Evolutionary conservation across 305 asterid genomes (phyloP).

Genomic region (Striga hermonthica): DNA sequence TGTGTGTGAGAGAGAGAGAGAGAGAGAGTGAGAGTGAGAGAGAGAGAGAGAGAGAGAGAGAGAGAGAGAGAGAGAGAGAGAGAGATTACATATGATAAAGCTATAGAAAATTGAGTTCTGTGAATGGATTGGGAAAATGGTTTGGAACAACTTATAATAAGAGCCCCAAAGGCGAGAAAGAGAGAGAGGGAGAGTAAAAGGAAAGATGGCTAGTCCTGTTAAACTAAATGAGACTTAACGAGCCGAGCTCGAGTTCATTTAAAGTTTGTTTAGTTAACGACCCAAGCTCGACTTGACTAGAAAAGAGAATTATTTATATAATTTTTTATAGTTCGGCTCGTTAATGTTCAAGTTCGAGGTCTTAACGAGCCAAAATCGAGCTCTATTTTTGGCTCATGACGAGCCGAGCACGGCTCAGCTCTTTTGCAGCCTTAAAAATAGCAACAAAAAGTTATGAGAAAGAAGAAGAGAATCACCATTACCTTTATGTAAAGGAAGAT

Average conservation of each 20-base stretch:
- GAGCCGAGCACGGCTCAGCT: too few relatives aligned
- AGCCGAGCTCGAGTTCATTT: too few relatives aligned
- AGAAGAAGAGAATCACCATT: conserved; percentile 36
- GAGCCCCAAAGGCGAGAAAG: not conserved
- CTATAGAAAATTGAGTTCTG: conserved; percentile 30
- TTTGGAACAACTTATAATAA: conserved; percentile 18
- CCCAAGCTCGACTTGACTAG: too few relatives aligned
- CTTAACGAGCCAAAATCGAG: too few relatives aligned
- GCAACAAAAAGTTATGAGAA: not conserved
- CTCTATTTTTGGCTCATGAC: too few relatives aligned
- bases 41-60: conserved; percentile 28
- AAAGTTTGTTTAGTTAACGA: too few relatives aligned
- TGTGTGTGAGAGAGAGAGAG: conserved; percentile 24
- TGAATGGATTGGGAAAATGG: conserved; percentile 26
- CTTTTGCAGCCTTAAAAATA: too few relatives aligned
- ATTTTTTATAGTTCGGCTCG: too few relatives aligned
- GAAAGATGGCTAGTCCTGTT: not conserved
- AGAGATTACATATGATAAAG: conserved; percentile 7
- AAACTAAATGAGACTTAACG: too few relatives aligned
- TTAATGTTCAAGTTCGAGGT: too few relatives aligned
- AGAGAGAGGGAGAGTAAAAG: conserved; percentile 7
- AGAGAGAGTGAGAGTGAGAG: conserved; percentile 28
- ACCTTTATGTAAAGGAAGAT: conserved; percentile 43
- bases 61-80: conserved; percentile 26
- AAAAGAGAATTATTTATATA: too few relatives aligned